Evolutionary conservation across 2,329 filamentous ascomycete species (phyloP).

Genomic region (Epichloe scottii): DNA sequence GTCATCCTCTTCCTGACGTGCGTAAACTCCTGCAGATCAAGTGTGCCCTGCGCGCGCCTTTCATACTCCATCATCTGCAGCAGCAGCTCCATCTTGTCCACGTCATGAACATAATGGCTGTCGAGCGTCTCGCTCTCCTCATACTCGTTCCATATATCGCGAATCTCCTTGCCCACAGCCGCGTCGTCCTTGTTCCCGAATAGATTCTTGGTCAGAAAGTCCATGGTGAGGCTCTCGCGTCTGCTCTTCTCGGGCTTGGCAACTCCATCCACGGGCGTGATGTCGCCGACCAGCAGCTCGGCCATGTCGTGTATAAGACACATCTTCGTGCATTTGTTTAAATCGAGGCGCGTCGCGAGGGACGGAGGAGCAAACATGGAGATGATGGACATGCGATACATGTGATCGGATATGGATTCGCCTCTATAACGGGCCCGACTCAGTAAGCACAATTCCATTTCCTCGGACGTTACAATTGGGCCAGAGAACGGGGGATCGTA

Average conservation of each 20-base stretch:
- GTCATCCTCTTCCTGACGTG: constrained; percentile 63
- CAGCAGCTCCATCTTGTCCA: constrained; percentile 93
- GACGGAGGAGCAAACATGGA: constrained; percentile 78
- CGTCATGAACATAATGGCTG: constrained; percentile 83
- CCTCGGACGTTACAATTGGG: too few species aligned
- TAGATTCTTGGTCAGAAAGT: constrained; percentile 65
- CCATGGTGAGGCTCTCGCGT: constrained; percentile 81
- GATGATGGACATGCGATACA: constrained; percentile 98
- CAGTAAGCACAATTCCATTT: background rate
- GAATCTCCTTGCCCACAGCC: constrained; percentile 53
- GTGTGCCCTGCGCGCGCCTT: constrained; percentile 46
- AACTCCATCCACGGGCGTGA: constrained; percentile 83
- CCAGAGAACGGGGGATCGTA: background rate
- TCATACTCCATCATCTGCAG: constrained; percentile 97
- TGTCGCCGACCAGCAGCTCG: constrained; percentile 87
- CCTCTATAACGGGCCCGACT: constrained; percentile 31
- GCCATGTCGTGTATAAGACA: constrained; percentile 97
- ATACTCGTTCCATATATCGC: constrained; percentile 85
- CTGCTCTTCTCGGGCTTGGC: constrained; percentile 79
- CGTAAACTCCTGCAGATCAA: constrained; percentile 79
- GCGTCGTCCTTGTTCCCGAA: constrained; percentile 68
- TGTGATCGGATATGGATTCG: constrained; percentile 94
- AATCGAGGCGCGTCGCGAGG: constrained; percentile 59
- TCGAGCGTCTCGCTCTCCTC: constrained; percentile 78
- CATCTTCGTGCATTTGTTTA: constrained; percentile 84